A percentile compares a stretch with the other conserved stretches of the same genome.
phyloP scores from a whole-genome alignment of 345 rosid species.

The Arabidopsis suecica region DNA sequence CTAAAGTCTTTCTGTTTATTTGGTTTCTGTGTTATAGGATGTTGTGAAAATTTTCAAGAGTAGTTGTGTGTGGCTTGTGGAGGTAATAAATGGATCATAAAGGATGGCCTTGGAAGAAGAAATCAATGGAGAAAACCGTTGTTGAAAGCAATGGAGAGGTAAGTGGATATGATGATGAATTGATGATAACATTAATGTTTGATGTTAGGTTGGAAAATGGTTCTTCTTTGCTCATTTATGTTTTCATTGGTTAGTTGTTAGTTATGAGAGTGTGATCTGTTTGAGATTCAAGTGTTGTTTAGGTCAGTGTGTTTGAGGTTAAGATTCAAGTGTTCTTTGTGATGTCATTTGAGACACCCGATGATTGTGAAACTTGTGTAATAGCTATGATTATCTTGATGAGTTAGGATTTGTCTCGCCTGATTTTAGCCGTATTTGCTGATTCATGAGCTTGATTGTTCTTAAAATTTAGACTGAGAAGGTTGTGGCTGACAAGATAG shows the following conservation, averaged over 20 bases:
- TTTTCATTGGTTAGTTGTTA: not conserved
- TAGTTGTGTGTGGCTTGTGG: slow-evolving; percentile 35
- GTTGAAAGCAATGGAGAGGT: slow-evolving; percentile 62
- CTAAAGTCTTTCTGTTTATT: not conserved
- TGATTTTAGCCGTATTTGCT: not conserved
- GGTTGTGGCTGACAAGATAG: slow-evolving; percentile 56
- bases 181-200: slow-evolving; percentile 17
- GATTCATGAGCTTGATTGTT: slow-evolving; percentile 33
- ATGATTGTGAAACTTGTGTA: slow-evolving; percentile 6
- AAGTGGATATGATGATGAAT: slow-evolving; percentile 31
- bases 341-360: not conserved
- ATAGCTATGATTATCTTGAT: not conserved
- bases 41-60: slow-evolving; percentile 23
- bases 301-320: not conserved
- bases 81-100: slow-evolving; percentile 65
- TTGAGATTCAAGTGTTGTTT: slow-evolving; percentile 2
- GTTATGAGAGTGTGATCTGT: slow-evolving; percentile 10
- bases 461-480: slow-evolving; percentile 49
- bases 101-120: slow-evolving; percentile 90
- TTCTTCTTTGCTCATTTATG: slow-evolving; percentile 16
- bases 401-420: not conserved
- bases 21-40: slow-evolving; percentile 9
- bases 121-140: slow-evolving; percentile 62
- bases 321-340: not conserved
- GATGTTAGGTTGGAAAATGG: slow-evolving; percentile 14